A percentile compares a stretch with the other conserved stretches of the same genome.
These are phyloP conservation scores for Colletotrichum chrysophilum DNA, from an alignment of 2,329 filamentous ascomycete species.

Conservation along the genomic window DNA sequence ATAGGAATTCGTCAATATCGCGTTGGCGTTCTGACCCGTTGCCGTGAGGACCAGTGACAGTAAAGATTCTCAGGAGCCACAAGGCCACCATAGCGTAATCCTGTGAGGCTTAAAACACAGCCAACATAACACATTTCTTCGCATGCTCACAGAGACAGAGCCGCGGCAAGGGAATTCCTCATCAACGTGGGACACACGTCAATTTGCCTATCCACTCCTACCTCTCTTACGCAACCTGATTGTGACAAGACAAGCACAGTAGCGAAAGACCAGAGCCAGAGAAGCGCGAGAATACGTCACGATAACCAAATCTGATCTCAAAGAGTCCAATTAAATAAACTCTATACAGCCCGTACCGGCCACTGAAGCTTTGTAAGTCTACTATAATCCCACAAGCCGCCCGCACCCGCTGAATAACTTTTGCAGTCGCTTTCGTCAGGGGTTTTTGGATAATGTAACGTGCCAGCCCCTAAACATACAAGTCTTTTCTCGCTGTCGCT, in stretches of 20 bases:
- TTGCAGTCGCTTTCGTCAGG: not conserved
- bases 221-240: not conserved
- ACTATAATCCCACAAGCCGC: not conserved
- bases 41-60: not conserved
- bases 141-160: not conserved
- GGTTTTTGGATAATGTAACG: not conserved
- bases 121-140: not conserved
- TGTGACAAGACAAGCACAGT: not conserved
- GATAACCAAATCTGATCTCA: not conserved
- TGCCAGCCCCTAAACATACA: not conserved
- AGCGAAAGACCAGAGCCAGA: not conserved
- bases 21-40: not conserved
- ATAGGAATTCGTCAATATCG: not conserved
- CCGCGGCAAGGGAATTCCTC: not conserved
- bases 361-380: constrained; percentile 3
- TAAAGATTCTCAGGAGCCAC: not conserved
- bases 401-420: not conserved
- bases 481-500: not conserved
- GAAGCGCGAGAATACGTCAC: not conserved
- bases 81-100: not conserved
- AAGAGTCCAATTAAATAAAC: constrained; percentile 1
- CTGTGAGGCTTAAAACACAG: not conserved
- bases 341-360: not conserved
- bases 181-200: not conserved
- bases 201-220: not conserved